phyloP scores from a whole-genome alignment of 192 early-diverging fungal genomes.

The Umbelopsis sp. region DNA sequence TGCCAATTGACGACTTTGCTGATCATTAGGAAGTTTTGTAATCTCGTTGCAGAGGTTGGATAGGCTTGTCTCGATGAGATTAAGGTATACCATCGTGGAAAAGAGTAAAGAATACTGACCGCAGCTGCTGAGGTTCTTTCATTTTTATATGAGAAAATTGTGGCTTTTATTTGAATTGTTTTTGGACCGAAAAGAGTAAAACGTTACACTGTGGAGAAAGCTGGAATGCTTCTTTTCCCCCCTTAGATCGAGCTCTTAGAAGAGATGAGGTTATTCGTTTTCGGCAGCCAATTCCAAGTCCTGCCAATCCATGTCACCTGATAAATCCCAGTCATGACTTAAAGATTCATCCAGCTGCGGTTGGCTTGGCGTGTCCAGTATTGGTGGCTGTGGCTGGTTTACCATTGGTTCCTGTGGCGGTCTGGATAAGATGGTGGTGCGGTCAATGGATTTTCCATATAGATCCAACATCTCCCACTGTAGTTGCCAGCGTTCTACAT shows the following conservation, averaged over 20 bases:
- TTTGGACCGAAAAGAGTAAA: too few relatives aligned
- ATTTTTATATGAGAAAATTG: too few relatives aligned
- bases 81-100: background rate
- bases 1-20: background rate
- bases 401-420: background rate
- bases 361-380: background rate
- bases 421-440: background rate
- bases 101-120: background rate
- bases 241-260: background rate
- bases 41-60: background rate
- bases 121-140: too few relatives aligned
- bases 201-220: too few relatives aligned
- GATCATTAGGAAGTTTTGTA: background rate
- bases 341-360: background rate
- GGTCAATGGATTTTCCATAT: slow-evolving; percentile 11
- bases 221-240: too few relatives aligned
- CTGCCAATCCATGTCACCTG: background rate
- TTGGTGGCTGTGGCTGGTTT: background rate
- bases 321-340: background rate
- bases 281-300: slow-evolving; percentile 6
- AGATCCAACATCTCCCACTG: slow-evolving; percentile 27
- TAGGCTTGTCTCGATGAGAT: too few relatives aligned
- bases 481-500: slow-evolving; percentile 15
- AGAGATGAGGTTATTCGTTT: background rate
- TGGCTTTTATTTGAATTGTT: too few relatives aligned